A percentile compares a stretch with the other conserved stretches of the same genome.
Evolutionary conservation across 345 rosid genomes (phyloP).

Genomic region (Barbarea vulgaris): DNA sequence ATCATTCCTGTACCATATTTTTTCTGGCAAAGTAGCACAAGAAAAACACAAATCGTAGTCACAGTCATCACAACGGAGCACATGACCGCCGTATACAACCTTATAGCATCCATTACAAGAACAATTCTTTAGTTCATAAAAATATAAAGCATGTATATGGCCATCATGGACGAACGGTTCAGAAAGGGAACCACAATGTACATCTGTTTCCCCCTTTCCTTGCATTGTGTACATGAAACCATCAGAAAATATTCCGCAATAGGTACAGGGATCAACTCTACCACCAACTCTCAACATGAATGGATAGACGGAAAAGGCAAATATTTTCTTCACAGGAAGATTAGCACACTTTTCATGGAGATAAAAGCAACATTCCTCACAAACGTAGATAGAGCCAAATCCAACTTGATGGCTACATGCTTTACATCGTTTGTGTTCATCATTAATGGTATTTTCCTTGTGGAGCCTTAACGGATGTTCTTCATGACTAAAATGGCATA

Average conservation of each 20-base stretch:
- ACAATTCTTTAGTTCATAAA: no score
- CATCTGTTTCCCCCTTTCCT: background rate
- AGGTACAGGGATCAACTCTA: accelerated
- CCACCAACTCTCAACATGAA: background rate
- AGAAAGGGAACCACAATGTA: slow-evolving; percentile 6
- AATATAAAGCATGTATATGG: slow-evolving; percentile 8
- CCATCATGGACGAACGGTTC: background rate
- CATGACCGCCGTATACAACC: accelerated
- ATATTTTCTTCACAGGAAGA: slow-evolving; percentile 1
- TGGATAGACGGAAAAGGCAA: background rate
- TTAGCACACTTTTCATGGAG: slow-evolving; percentile 12
- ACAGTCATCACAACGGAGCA: background rate
- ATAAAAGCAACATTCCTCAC: background rate
- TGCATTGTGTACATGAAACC: background rate
- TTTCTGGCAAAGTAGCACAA: slow-evolving; percentile 2
- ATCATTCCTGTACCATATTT: background rate
- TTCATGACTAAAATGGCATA: background rate
- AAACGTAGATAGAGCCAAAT: background rate
- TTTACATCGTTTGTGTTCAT: background rate
- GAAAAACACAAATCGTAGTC: background rate
- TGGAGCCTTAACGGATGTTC: background rate
- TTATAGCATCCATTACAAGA: background rate
- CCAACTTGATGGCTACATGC: background rate
- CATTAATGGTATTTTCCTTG: background rate
- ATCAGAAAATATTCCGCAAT: background rate